These are phyloP conservation scores for Colletotrichum musae DNA, from an alignment of 2,329 filamentous ascomycete species.

Conservation along the genomic window DNA sequence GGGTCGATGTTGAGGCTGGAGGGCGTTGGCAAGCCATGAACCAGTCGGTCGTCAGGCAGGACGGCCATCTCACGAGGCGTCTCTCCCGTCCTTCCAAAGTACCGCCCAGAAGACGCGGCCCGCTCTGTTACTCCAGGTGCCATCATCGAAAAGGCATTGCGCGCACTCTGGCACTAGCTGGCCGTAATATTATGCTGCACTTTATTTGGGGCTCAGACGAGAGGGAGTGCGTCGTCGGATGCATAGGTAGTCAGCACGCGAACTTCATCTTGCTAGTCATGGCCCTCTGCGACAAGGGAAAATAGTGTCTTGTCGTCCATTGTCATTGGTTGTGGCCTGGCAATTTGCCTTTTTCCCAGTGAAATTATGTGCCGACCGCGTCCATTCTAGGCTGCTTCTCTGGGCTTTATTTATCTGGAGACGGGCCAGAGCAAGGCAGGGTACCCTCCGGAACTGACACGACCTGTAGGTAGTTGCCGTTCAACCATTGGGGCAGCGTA, in stretches of 20 bases:
- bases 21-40: conserved; percentile 2
- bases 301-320: neutral
- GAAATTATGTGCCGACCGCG: neutral
- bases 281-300: neutral
- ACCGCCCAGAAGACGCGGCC: conserved; percentile 10
- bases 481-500: conserved; percentile 4
- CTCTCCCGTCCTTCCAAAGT: conserved; percentile 12
- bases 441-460: conserved; percentile 1
- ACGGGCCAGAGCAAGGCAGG: conserved; percentile 1
- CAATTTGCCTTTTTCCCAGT: conserved; percentile 15
- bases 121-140: conserved; percentile 2
- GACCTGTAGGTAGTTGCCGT: neutral
- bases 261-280: conserved; percentile 6
- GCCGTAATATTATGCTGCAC: neutral
- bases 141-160: neutral
- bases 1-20: conserved; percentile 20
- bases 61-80: conserved; percentile 20
- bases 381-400: neutral
- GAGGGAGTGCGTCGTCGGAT: neutral
- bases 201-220: neutral
- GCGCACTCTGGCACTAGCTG: neutral
- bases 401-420: neutral
- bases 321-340: neutral
- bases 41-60: conserved; percentile 12
- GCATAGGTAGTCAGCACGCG: conserved; percentile 1